A percentile compares a stretch with the other conserved stretches of the same genome.
These are phyloP conservation scores for Penicillium sp. DNA, from an alignment of 2,329 filamentous ascomycete genomes.

Conservation along the genomic window DNA sequence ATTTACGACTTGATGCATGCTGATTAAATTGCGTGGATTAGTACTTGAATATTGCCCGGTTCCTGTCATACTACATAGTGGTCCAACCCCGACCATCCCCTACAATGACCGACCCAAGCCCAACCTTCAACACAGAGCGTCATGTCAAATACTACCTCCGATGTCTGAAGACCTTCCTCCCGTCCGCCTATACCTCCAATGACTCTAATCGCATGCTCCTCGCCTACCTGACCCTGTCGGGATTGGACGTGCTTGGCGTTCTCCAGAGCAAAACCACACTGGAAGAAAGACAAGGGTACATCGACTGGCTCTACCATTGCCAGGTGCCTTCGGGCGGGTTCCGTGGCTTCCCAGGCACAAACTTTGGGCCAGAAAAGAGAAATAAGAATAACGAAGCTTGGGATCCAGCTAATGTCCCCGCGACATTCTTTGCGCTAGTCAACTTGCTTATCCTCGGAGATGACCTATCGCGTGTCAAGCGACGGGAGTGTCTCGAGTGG, in stretches of 20 bases:
- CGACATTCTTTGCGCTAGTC: constrained; percentile 84
- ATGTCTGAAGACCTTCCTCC: constrained; percentile 78
- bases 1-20: not conserved
- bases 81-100: constrained; percentile 7
- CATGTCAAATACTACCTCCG: constrained; percentile 93
- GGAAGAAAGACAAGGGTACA: constrained; percentile 57
- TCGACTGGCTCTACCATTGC: constrained; percentile 79
- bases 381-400: constrained; percentile 57
- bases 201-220: constrained; percentile 90
- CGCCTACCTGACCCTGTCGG: constrained; percentile 83
- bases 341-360: constrained; percentile 74
- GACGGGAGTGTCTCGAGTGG: constrained; percentile 70
- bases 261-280: constrained; percentile 56
- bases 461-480: constrained; percentile 65
- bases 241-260: constrained; percentile 74
- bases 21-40: not conserved
- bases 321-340: constrained; percentile 88
- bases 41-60: not conserved
- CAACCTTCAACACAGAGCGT: constrained; percentile 50
- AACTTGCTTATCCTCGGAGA: constrained; percentile 67
- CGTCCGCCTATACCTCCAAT: constrained; percentile 78
- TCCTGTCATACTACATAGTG: not conserved
- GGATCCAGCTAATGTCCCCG: constrained; percentile 80
- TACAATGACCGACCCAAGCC: constrained; percentile 31
- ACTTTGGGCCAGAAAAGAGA: constrained; percentile 50